Evolutionary conservation across 2,329 filamentous ascomycete species (phyloP).

Genomic region (Sporothrix dimorphospora): DNA sequence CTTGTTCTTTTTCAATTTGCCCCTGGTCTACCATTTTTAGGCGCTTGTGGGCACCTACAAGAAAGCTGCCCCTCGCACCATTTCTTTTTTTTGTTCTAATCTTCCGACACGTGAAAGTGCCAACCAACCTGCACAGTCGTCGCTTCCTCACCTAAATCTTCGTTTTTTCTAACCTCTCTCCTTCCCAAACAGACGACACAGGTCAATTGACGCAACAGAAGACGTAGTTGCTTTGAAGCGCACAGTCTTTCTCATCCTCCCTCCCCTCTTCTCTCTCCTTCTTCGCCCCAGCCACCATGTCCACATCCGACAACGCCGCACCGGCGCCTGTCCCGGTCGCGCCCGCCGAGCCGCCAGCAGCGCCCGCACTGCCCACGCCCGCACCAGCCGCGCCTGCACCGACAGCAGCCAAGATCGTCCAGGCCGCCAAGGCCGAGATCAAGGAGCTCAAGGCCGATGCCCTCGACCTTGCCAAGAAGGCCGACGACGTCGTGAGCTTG

Average conservation of each 20-base stretch:
- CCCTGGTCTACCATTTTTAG: conserved; percentile 11
- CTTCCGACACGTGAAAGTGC: conserved; percentile 28
- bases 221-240: background rate
- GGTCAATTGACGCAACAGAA: conserved; percentile 3
- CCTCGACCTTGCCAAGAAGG: conserved; percentile 21
- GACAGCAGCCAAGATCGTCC: conserved; percentile 38
- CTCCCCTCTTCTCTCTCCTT: background rate
- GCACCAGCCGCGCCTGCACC: conserved; percentile 45
- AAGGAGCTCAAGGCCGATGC: conserved; percentile 50
- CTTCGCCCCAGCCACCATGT: background rate
- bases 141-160: background rate
- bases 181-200: background rate
- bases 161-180: background rate
- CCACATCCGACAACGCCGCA: conserved; percentile 25
- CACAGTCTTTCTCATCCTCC: background rate
- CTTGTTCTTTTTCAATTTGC: conserved; percentile 13
- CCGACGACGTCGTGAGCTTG: conserved; percentile 36
- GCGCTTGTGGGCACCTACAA: background rate
- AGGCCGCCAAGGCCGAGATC: conserved; percentile 48
- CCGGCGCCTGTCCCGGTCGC: conserved; percentile 35
- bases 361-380: conserved; percentile 42
- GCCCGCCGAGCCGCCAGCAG: conserved; percentile 41
- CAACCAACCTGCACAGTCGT: background rate
- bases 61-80: conserved; percentile 1
- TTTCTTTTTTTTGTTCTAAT: background rate